Percentiles rank a stretch among this genome's conserved stretches.
Evolutionary conservation across 2,329 filamentous ascomycete species (phyloP).

Genomic region (Atkinsonella hypoxylon): DNA sequence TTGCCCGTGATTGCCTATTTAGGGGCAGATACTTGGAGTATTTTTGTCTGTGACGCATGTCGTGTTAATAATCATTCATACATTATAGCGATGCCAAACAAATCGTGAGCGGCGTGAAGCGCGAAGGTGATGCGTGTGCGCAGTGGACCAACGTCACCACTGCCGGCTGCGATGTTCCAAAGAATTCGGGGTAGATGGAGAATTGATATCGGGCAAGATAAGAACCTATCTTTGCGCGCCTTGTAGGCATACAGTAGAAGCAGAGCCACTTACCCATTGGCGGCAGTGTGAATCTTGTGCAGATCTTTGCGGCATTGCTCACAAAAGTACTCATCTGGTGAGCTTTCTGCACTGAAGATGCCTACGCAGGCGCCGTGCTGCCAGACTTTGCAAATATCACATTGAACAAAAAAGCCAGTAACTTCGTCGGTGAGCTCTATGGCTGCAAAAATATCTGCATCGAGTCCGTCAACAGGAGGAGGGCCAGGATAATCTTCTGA

Average conservation of each 20-base stretch:
- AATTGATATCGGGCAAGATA: no score
- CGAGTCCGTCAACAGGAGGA: constrained; percentile 49
- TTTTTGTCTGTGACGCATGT: constrained; percentile 38
- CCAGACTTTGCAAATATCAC: constrained; percentile 96
- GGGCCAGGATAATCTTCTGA: constrained; percentile 89
- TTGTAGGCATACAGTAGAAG: neutral
- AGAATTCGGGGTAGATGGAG: no score
- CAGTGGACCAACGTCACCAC: no score
- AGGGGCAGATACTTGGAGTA: constrained; percentile 56
- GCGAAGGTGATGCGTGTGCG: neutral
- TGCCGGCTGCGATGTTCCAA: no score
- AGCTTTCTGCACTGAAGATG: constrained; percentile 86
- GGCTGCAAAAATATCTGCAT: constrained; percentile 44
- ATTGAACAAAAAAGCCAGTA: constrained; percentile 94
- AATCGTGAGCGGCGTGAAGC: neutral
- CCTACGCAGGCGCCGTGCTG: constrained; percentile 97
- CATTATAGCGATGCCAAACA: neutral
- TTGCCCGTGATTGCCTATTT: constrained; percentile 41
- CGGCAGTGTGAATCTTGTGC: constrained; percentile 69
- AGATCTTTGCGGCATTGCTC: constrained; percentile 87
- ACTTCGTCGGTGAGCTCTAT: constrained; percentile 68
- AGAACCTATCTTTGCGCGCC: no score
- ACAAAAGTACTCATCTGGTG: constrained; percentile 95
- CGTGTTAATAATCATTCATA: constrained; percentile 1
- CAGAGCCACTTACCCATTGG: constrained; percentile 62